These are phyloP conservation scores for Scedosporium aurantiacum DNA, from an alignment of 2,329 filamentous ascomycete species.

Conservation along the genomic window DNA sequence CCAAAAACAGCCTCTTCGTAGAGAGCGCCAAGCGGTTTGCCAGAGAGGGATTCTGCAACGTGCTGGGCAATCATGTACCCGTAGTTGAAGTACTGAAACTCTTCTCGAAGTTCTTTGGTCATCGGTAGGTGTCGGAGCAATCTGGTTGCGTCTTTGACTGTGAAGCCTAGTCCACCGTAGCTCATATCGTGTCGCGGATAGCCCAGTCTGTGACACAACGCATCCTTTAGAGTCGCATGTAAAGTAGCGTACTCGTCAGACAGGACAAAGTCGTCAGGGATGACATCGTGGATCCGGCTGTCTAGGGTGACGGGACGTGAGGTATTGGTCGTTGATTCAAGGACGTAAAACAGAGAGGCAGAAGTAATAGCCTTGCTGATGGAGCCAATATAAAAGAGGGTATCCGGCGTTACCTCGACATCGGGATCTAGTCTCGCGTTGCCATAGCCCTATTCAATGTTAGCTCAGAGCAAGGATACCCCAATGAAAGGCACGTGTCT, in stretches of 20 bases:
- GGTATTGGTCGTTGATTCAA: slow-evolving; percentile 28
- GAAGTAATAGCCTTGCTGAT: slow-evolving; percentile 45
- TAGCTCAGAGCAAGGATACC: neutral
- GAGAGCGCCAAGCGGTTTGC: slow-evolving; percentile 25
- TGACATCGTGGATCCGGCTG: slow-evolving; percentile 32
- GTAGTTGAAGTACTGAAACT: slow-evolving; percentile 38
- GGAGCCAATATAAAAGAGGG: slow-evolving; percentile 43
- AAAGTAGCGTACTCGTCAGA: slow-evolving; percentile 32
- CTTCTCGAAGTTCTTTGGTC: slow-evolving; percentile 29
- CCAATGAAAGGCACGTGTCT: neutral
- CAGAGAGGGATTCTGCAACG: slow-evolving; percentile 32
- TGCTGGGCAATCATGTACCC: slow-evolving; percentile 35
- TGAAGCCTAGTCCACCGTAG: slow-evolving; percentile 20
- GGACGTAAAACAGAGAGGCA: slow-evolving; percentile 36
- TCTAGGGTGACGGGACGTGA: slow-evolving; percentile 28
- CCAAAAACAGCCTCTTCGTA: slow-evolving; percentile 29
- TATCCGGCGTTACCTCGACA: slow-evolving; percentile 30
- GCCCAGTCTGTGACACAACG: slow-evolving; percentile 40
- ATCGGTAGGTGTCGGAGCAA: slow-evolving; percentile 34
- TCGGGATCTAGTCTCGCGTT: slow-evolving; percentile 15
- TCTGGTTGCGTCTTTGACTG: slow-evolving; percentile 25
- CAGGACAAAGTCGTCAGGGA: slow-evolving; percentile 42
- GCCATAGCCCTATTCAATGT: neutral
- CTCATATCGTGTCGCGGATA: slow-evolving; percentile 30
- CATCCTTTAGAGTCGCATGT: slow-evolving; percentile 42